Evolutionary conservation across 495 filamentous ascomycete genomes (phyloP).

Genomic region (Tuber aestivum): DNA sequence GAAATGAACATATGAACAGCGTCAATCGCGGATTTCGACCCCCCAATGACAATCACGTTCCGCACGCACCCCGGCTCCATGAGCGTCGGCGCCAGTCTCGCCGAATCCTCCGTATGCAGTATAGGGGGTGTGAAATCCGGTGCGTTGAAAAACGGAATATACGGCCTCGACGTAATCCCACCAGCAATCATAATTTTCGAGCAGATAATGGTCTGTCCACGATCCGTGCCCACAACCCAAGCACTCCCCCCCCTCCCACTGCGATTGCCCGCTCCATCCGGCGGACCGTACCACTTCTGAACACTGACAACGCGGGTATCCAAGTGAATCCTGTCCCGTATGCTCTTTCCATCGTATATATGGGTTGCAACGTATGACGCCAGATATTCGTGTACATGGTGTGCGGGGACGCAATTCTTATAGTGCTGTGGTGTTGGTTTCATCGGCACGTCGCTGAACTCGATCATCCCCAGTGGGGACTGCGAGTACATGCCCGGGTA

Average conservation of each 20-base stretch:
- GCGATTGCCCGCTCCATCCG: slow-evolving; percentile 46
- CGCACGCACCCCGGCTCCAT: slow-evolving; percentile 35
- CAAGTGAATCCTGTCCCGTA: slow-evolving; percentile 53
- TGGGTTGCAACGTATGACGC: slow-evolving; percentile 57
- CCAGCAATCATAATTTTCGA: slow-evolving; percentile 64
- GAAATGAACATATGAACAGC: slow-evolving; percentile 63
- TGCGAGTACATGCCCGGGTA: slow-evolving; percentile 56
- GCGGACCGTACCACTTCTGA: slow-evolving; percentile 43
- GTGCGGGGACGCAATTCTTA: slow-evolving; percentile 64
- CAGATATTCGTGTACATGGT: slow-evolving; percentile 61
- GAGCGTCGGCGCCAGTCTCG: slow-evolving; percentile 44
- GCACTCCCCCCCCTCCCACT: slow-evolving; percentile 19
- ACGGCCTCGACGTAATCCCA: slow-evolving; percentile 60
- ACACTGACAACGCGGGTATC: slow-evolving; percentile 51
- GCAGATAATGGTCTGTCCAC: slow-evolving; percentile 44
- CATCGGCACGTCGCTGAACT: slow-evolving; percentile 68
- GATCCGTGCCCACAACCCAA: slow-evolving; percentile 30
- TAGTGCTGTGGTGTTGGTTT: slow-evolving; percentile 43
- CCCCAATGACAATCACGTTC: slow-evolving; percentile 61
- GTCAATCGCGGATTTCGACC: slow-evolving; percentile 72
- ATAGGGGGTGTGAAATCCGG: slow-evolving; percentile 54
- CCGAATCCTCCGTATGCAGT: slow-evolving; percentile 59
- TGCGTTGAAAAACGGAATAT: slow-evolving; percentile 49
- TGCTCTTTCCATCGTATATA: slow-evolving; percentile 38
- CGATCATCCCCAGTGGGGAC: slow-evolving; percentile 31